Base-by-base conservation (phyloP, 1,284 basidiomycete genomes). In the Singerocomus inundabilis region DNA sequence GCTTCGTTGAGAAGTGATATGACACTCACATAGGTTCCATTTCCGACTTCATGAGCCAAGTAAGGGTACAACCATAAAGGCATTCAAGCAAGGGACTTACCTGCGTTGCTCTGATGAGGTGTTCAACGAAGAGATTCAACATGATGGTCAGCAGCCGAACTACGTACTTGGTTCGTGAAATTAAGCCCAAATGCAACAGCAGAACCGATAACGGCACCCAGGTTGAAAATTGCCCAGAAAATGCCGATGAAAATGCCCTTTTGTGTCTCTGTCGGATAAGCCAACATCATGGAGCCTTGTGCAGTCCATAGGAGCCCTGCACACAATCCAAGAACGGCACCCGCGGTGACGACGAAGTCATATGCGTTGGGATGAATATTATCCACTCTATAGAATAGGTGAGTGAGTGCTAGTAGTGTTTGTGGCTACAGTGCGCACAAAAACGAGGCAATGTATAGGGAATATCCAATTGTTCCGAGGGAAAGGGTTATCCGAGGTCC, bases 241-340 rank as follows among this genome's bases (percentile, higher is more conserved):
- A 88, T 74, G 18, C 81, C 84, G 54, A 94, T 91, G 65, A 79
- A 89, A 48, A 72, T 73, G 13, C 91, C 91, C 67, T 94, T 95
- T 64, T 91, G 78, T 56, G 70, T 61, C 63, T 87, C 85, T 34
- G 84, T 90, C 0, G 89, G 85, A 66, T 93, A 94, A 1, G 87
- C 78, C 60, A 94, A 73, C 84, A 93, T 93, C 54, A 93, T 72
- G 6, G 82, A 83, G 16, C 91, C 91, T 62, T 93, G 91, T 1
- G 88, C 87, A 1, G 88, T 85, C 91, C 90, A 92, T n/a, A 94
- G 73, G 25, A 93, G 66, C 40, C 87, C 88, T 12, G 93, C 92
- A 61, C 88, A 92, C 45, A 92, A 61, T 39, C 92, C 92, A 15
- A 94, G 82, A 51, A 93, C 72, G 28, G 88, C 88, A 30, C 91